Evolutionary conservation across 1,284 basidiomycete species (phyloP), one percentile per base, ranked within the genome.

Genomic region (Neotropicomus parvogracilis): DNA sequence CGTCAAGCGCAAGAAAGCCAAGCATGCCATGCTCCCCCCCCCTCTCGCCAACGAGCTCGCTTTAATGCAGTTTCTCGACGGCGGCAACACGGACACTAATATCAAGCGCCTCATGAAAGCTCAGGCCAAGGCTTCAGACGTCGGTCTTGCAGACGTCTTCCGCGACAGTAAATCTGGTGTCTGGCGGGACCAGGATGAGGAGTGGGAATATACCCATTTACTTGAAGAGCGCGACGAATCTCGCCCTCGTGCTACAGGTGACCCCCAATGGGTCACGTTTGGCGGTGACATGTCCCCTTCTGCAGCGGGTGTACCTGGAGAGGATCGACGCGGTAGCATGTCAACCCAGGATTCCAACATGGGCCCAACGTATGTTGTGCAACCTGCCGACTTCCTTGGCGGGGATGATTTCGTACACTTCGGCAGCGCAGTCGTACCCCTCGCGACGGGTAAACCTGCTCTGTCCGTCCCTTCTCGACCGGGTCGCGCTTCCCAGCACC

Each of bases 181-280:
- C n/a, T 88, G 84, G 82, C 73, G 75, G 67, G 85, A 88, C 58
- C 76, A 74, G 47, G 81, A 84, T 21, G 85, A 88, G 64, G 76
- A 79, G 56, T 71, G 75, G 71, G 85, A 88, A 60, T 85, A 82
- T 56, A 68, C 74, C 13, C 80, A 78, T 49, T 73, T 88, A 11
- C 71, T 86, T 20, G 44, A 47, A 16, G 64, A 64, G 28, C 57
- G 62, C n/a, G 62, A 50, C n/a, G 50, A 38, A n/a, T 46, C 44
- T 37, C 42, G 45, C n/a, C 51, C 52, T 40, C 40, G 29, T 13
- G 40, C 40, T 11, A 16, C 40, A 16, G 49, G 60, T 42, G 54
- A 64, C n/a, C 34, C 65, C 19, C 65, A 69, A 35, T 79, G 75
- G 77, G 71, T 76, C 32, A 68, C 67, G 11, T 77, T 79, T 53